phyloP scores from a whole-genome alignment of 1,139 yeast species.

The Yamadazyma oceani region DNA sequence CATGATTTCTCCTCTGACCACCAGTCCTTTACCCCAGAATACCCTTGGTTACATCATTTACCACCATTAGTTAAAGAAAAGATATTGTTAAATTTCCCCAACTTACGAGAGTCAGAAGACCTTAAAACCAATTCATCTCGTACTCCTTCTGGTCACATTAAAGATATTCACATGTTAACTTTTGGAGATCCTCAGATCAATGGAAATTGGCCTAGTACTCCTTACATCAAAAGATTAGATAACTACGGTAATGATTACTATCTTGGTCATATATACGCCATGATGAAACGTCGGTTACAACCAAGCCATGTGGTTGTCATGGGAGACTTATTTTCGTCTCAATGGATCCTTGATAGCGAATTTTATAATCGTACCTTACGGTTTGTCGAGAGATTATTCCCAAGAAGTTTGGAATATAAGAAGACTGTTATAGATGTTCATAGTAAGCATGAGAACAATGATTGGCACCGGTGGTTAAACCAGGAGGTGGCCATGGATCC shows the following conservation, averaged over 20 bases:
- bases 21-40: conserved; percentile 14
- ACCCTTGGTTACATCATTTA: conserved; percentile 21
- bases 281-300: conserved; percentile 57
- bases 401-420: conserved; percentile 51
- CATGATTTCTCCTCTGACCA: conserved; percentile 22
- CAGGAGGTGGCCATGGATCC: conserved; percentile 41
- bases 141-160: conserved; percentile 15
- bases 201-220: conserved; percentile 73
- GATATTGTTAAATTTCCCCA: conserved; percentile 34
- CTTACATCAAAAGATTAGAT: conserved; percentile 75
- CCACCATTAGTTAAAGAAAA: conserved; percentile 24
- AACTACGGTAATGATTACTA: conserved; percentile 86
- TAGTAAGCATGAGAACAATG: conserved; percentile 47
- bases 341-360: conserved; percentile 90
- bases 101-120: conserved; percentile 17
- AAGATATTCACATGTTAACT: conserved; percentile 66
- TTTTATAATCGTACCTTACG: conserved; percentile 76
- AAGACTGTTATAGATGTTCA: conserved; percentile 48
- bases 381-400: conserved; percentile 64
- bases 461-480: conserved; percentile 52
- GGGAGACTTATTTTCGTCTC: conserved; percentile 94
- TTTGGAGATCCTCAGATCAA: conserved; percentile 97
- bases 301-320: conserved; percentile 86
- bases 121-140: conserved; percentile 10
- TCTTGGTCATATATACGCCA: conserved; percentile 75